Base-by-base conservation (phyloP, 2,329 filamentous ascomycete species). In the Arthrocladium fulminans region DNA sequence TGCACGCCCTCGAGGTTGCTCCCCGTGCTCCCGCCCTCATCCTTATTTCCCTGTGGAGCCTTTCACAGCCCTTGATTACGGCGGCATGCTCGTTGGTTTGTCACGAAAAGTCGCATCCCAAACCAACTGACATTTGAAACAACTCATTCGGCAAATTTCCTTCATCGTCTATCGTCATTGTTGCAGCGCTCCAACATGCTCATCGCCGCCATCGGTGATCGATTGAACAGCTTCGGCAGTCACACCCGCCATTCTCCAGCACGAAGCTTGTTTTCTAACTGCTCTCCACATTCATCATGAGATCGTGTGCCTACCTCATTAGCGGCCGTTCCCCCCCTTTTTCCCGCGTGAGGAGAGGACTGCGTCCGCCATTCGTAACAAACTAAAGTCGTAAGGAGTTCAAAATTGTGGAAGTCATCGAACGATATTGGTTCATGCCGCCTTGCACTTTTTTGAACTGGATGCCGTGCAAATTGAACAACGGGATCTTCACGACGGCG, bases 381-480 rank as follows among this genome's bases (percentile, higher is more conserved):
- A 17, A 48, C 72, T 70, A 95, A 54, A 97, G 76, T 62, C 82
- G 81, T 57, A 98, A 70, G 65, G 92, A 88, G 62, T 84, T 81
- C 58, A 98, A 73, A 60, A 98, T 96, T 60, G 88, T 88, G 67
- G 95, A 89, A 29, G 92, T 92, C 88, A 97, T 94, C 62, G 87
- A 90, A 73, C 96, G 95, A 71, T 94, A 98, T 67, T 96, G 89
- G 89, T 90, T 97, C 50, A 92, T 97, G 51, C 94, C 90, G 29
- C 92, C 90, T 49, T 86, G 80, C 57, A 97, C 83, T 63, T 92
- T 88, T 75, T 98, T 98, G 73, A 98, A 98, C 65, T 97, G 92
- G 53, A 98, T 89, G 42, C 92, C 92, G 62, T 98, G 90, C 49
- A 98, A 70, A 35, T 85, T 88, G 52, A 98, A 80, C 45, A 98